Evolutionary conservation across 2,329 filamentous ascomycete genomes (phyloP).

Genomic region (Calonectria leucothoes): DNA sequence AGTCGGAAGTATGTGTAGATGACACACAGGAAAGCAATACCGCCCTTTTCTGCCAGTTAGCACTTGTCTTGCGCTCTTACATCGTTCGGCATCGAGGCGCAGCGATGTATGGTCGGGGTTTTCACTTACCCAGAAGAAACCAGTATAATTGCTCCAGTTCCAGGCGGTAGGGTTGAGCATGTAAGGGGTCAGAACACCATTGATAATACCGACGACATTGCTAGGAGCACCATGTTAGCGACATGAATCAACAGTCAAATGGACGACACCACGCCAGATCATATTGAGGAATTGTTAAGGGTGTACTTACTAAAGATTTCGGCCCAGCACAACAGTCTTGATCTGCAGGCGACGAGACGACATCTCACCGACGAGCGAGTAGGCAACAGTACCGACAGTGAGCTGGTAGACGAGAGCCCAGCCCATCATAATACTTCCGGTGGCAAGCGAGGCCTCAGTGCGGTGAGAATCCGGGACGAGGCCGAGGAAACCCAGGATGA

Average conservation of each 20-base stretch:
- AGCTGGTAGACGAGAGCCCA: conserved; percentile 89
- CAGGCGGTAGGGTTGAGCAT: conserved; percentile 91
- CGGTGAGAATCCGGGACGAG: conserved; percentile 73
- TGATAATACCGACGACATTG: conserved; percentile 86
- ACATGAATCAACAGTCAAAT: not conserved
- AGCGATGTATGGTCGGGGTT: not conserved
- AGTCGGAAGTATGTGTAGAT: conserved; percentile 71
- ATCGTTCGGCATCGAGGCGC: not conserved
- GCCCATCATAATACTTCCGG: conserved; percentile 85
- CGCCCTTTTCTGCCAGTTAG: conserved; percentile 59
- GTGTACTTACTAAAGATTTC: conserved; percentile 74
- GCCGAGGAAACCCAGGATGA: conserved; percentile 87
- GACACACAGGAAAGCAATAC: conserved; percentile 83
- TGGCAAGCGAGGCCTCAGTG: conserved; percentile 75
- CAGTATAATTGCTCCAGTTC: conserved; percentile 89
- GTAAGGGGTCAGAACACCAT: conserved; percentile 85
- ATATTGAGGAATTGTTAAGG: not conserved
- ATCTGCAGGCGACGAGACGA: conserved; percentile 86
- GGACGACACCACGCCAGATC: not conserved
- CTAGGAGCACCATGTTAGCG: conserved; percentile 49
- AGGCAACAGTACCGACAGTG: conserved; percentile 89
- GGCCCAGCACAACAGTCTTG: conserved; percentile 90
- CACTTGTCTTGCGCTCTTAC: not conserved
- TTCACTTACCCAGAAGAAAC: conserved; percentile 81
- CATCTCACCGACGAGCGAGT: conserved; percentile 87